Percentiles rank a stretch among this genome's conserved stretches.
Evolutionary conservation across 176 grass and related monocot genomes (phyloP).

Genomic region (Dendrocalamus sinicus): DNA sequence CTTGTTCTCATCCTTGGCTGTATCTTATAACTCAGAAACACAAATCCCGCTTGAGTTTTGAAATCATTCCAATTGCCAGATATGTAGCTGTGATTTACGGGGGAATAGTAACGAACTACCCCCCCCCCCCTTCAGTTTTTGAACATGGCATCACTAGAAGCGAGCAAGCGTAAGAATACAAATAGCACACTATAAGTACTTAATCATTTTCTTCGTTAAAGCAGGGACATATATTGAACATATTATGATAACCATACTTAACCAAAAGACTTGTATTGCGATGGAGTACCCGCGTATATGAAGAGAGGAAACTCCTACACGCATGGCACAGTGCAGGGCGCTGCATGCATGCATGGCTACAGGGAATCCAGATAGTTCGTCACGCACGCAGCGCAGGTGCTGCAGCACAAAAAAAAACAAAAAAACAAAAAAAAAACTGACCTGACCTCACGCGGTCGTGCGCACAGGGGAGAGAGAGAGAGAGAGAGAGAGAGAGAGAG

Average conservation of each 20-base stretch:
- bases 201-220: too few relatives aligned
- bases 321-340: not conserved
- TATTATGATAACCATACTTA: too few relatives aligned
- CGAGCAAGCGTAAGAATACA: too few relatives aligned
- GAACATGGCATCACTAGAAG: too few relatives aligned
- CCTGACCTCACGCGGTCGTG: slow-evolving; percentile 54
- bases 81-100: not conserved
- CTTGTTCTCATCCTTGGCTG: not conserved
- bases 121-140: not conserved
- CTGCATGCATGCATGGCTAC: slow-evolving; percentile 40
- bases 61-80: not conserved
- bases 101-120: not conserved
- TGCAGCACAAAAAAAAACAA: not conserved
- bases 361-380: slow-evolving; percentile 35
- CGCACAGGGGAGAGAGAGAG: slow-evolving; percentile 38
- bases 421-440: not conserved
- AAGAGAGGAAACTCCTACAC: not conserved
- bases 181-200: too few relatives aligned
- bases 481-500: slow-evolving; percentile 25
- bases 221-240: too few relatives aligned
- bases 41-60: not conserved
- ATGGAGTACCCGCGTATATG: too few relatives aligned
- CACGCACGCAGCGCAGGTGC: slow-evolving; percentile 41
- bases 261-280: too few relatives aligned
- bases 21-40: not conserved